A percentile compares a stretch with the other conserved stretches of the same genome.
These are phyloP conservation scores for Colletotrichum sp. DNA, from an alignment of 2,329 filamentous ascomycete species.

Conservation along the genomic window DNA sequence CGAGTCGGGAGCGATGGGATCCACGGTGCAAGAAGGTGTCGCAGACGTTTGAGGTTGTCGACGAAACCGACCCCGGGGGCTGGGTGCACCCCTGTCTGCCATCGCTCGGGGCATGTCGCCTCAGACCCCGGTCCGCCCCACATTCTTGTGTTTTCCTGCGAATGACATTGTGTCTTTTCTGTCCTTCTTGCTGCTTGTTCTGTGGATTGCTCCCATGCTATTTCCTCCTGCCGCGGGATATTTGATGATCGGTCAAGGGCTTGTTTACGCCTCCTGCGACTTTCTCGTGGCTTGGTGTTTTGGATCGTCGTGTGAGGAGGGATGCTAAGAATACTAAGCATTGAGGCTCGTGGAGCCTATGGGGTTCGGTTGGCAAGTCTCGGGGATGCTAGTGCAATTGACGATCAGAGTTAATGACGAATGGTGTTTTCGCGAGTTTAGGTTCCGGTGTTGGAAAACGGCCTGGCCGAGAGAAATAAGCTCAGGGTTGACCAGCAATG, in stretches of 20 bases:
- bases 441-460: not conserved
- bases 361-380: not conserved
- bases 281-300: not conserved
- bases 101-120: not conserved
- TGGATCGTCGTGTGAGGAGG: not conserved
- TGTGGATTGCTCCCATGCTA: not conserved
- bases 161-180: not conserved
- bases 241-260: not conserved
- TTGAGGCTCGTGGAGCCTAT: not conserved
- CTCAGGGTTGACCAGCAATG: not conserved
- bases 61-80: constrained; percentile 9
- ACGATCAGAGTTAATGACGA: not conserved
- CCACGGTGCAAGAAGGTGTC: constrained; percentile 7
- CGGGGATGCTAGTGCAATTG: not conserved
- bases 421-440: not conserved
- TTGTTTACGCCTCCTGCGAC: not conserved
- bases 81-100: not conserved
- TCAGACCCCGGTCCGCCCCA: not conserved
- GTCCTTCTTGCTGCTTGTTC: not conserved
- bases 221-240: not conserved
- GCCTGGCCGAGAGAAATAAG: not conserved
- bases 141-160: not conserved
- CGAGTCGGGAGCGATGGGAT: constrained; percentile 3
- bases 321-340: constrained; percentile 2
- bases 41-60: constrained; percentile 18